A percentile compares a stretch with the other conserved stretches of the same genome.
Conservation (phyloP, 768 basidiomycete species). For the Cyclocybe cylindracea region DNA sequence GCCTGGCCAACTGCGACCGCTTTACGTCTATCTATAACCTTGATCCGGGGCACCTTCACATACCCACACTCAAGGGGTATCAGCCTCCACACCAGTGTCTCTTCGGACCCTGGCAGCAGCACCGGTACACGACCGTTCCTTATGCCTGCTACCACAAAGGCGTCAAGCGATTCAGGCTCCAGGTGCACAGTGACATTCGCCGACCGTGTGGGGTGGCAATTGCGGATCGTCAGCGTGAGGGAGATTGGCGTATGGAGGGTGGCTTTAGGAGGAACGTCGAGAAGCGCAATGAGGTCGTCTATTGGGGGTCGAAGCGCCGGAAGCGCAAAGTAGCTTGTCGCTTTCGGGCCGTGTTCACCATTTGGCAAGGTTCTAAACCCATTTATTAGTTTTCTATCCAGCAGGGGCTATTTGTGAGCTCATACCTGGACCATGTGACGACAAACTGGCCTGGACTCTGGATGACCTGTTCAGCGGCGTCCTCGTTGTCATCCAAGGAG, state of each 20-base stretch:
- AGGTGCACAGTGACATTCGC: constrained; percentile 73
- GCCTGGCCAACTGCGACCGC: constrained; percentile 26
- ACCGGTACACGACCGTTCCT: constrained; percentile 66
- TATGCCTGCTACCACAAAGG: constrained; percentile 83
- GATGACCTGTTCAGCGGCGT: constrained; percentile 31
- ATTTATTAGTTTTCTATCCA: constrained; percentile 1
- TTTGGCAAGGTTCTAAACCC: constrained; percentile 44
- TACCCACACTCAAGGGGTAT: constrained; percentile 77
- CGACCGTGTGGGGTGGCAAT: constrained; percentile 60
- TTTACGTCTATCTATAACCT: constrained; percentile 54
- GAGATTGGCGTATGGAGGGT: constrained; percentile 62
- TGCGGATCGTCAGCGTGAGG: constrained; percentile 63
- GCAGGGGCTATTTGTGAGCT: constrained; percentile 1
- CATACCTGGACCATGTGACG: constrained; percentile 67
- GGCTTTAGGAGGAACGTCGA: constrained; percentile 63
- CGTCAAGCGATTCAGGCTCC: constrained; percentile 65
- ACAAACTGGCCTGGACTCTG: constrained; percentile 59
- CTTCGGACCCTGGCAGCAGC: constrained; percentile 74
- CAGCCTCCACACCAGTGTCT: constrained; percentile 63
- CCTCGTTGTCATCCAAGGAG: constrained; percentile 38
- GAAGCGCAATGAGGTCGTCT: constrained; percentile 65
- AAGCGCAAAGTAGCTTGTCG: constrained; percentile 55
- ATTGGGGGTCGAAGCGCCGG: constrained; percentile 62
- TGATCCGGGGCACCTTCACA: constrained; percentile 60
- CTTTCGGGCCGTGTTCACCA: constrained; percentile 42